A percentile compares a stretch with the other conserved stretches of the same genome.
Evolutionary conservation across 345 rosid species (phyloP).

Genomic region (Raphanus raphanistrum): DNA sequence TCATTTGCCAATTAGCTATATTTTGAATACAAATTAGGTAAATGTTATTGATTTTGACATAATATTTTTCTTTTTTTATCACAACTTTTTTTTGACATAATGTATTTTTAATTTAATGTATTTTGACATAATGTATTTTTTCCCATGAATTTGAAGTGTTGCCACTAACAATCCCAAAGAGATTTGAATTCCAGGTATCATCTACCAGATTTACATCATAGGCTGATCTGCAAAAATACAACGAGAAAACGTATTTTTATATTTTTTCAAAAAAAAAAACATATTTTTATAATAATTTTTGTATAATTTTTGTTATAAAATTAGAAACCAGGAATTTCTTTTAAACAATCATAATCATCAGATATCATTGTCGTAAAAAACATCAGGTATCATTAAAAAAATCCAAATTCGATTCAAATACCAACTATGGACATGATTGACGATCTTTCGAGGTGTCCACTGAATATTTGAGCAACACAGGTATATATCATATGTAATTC

Average conservation of each 20-base stretch:
- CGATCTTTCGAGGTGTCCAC: background rate
- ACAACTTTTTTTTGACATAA: no score
- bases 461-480: background rate
- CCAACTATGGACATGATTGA: background rate
- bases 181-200: constrained; percentile 63
- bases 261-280: no score
- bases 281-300: no score
- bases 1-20: no score
- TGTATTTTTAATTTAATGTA: no score
- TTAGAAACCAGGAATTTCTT: background rate
- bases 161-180: constrained; percentile 57
- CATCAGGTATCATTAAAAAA: no score
- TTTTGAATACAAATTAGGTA: no score
- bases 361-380: no score
- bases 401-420: background rate
- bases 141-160: constrained; percentile 80
- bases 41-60: no score
- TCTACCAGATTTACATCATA: constrained; percentile 70
- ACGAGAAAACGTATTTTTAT: no score
- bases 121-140: constrained; percentile 9
- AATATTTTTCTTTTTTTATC: no score
- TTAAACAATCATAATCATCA: background rate
- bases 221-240: constrained; percentile 52
- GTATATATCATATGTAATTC: no score
- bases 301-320: background rate